Evolutionary conservation across 2,329 filamentous ascomycete genomes (phyloP), one percentile per base, ranked within the genome.

Genomic region (Teratosphaeria epicoccoides): DNA sequence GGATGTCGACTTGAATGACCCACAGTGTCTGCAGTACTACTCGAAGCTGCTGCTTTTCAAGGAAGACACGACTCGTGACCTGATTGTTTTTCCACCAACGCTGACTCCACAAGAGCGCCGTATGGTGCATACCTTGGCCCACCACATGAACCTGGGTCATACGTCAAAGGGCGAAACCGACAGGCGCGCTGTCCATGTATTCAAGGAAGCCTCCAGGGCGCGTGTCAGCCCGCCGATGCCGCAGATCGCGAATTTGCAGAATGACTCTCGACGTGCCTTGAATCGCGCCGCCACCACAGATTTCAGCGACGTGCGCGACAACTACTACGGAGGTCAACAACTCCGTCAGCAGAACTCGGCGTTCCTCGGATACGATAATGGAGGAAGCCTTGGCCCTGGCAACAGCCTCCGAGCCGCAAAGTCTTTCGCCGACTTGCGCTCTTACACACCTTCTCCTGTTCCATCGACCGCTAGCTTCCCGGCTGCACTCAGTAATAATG

Each of bases 221-320:
- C 72, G 66, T 12, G 70, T 82, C 53, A 84, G 81, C 69, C 81
- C 81, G 14, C 80, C 81, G 1, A 72, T 81, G 66, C 74, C 76
- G n/a, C 75, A 78, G 47, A 83, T 74, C 75, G 83, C 75, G 62
- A 82, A 82, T 52, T 83, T 86, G 53, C 81, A 82, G 22, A 88
- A 95, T 57, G 82, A 86, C 51, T 84, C 88, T 61, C 84, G 91
- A 59, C 86, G 91, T 55, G 86, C 85, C 4, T 75, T 98, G 29
- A 95, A 89, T 72, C 85, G 93, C 56, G 90, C 93, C 14, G 93
- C 93, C n/a, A 97, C 93, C 2, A 95, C 94, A 59, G 93, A 97
- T 69, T 97, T 97, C 69, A 89, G 87, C 58, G 85, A 89, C 56
- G 82, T 87, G 49, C 80, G 87, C 50, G 83, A 83, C 20, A 82